A percentile compares a stretch with the other conserved stretches of the same genome.
phyloP scores from a whole-genome alignment of 768 basidiomycete species.

The Russula vinacea region DNA sequence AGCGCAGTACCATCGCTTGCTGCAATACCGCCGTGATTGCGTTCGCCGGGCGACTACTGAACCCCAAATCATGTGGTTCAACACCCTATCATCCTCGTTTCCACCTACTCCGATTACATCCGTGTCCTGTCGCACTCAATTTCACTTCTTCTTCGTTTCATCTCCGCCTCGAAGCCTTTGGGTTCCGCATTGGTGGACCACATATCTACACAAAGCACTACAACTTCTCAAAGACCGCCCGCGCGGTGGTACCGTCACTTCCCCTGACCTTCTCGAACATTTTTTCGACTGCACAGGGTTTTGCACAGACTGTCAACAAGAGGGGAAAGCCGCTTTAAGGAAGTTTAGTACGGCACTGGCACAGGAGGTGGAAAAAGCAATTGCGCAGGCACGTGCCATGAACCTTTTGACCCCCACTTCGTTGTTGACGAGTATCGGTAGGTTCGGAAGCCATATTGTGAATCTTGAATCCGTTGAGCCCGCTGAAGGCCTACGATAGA shows the following conservation, averaged over 20 bases:
- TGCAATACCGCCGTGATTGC: conserved; percentile 24
- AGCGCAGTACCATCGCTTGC: conserved; percentile 20
- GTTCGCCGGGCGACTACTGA: conserved; percentile 17
- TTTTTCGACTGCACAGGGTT: conserved; percentile 7
- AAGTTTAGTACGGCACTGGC: conserved; percentile 24
- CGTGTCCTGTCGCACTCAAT: conserved; percentile 22
- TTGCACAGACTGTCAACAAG: conserved; percentile 26
- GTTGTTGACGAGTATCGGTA: conserved; percentile 9
- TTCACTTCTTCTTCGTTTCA: conserved; percentile 26
- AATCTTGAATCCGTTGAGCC: conserved; percentile 4
- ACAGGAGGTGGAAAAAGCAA: conserved; percentile 24
- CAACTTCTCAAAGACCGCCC: conserved; percentile 22
- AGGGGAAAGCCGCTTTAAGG: conserved; percentile 20
- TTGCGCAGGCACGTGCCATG: conserved; percentile 17
- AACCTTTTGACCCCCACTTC: neutral
- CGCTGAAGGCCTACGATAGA: neutral
- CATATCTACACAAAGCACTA: conserved; percentile 21
- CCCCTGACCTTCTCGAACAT: conserved; percentile 18
- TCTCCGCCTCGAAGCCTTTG: conserved; percentile 23
- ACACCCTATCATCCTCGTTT: conserved; percentile 16
- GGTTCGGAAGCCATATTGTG: conserved; percentile 27
- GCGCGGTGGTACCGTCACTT: conserved; percentile 20
- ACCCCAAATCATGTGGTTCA: conserved; percentile 24
- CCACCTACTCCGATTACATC: conserved; percentile 19
- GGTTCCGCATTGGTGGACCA: conserved; percentile 28